Evolutionary conservation across 257 asterid species (phyloP).

Genomic region (Pogostemon cablin): DNA sequence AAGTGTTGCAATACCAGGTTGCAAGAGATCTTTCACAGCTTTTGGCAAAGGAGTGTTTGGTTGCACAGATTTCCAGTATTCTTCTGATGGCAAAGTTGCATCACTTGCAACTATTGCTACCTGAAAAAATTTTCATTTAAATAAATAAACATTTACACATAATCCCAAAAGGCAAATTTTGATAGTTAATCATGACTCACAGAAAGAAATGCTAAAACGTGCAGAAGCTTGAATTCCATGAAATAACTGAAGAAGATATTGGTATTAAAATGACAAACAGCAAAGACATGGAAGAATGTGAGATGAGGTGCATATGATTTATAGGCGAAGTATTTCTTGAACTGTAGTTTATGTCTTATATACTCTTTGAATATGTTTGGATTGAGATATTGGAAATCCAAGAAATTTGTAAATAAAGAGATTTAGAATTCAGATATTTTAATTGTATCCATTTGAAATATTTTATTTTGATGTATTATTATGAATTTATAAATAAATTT

Average conservation of each 20-base stretch:
- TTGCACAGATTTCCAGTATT: conserved; percentile 69
- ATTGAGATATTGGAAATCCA: too few relatives aligned
- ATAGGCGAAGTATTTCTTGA: neutral
- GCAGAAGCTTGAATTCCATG: conserved; percentile 61
- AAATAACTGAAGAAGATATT: neutral
- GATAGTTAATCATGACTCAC: conserved; percentile 47
- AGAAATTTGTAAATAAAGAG: too few relatives aligned
- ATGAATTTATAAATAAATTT: too few relatives aligned
- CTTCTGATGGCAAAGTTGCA: conserved; percentile 61
- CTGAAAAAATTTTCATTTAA: conserved; percentile 33
- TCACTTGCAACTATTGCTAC: conserved; percentile 53
- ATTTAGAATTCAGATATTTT: too few relatives aligned
- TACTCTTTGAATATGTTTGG: too few relatives aligned
- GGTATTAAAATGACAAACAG: neutral
- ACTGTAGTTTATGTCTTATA: too few relatives aligned
- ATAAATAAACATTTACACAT: neutral
- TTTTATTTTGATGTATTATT: too few relatives aligned
- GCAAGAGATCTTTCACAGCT: conserved; percentile 59
- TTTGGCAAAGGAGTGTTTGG: conserved; percentile 80
- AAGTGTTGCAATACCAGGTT: conserved; percentile 26
- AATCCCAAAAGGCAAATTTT: too few relatives aligned
- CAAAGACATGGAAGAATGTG: neutral
- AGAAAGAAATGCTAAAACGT: conserved; percentile 51
- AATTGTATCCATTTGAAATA: too few relatives aligned
- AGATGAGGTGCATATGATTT: conserved; percentile 30